These are phyloP conservation scores for Talaromyces borbonicus DNA, from an alignment of 495 filamentous ascomycete genomes.

Conservation along the genomic window DNA sequence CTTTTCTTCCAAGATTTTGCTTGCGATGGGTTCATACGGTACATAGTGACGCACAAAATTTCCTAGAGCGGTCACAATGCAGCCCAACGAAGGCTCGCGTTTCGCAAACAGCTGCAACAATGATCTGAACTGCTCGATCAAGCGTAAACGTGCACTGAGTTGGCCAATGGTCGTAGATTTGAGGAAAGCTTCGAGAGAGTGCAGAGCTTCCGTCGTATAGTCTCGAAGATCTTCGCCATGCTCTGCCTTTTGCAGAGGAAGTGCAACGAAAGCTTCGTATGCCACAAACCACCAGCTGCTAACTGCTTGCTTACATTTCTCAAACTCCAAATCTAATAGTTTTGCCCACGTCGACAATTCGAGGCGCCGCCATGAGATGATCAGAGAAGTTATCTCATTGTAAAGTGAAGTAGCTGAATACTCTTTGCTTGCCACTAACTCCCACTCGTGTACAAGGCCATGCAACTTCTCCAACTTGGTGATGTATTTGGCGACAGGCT, in stretches of 20 bases:
- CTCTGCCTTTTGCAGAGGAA: constrained; percentile 53
- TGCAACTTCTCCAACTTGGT: constrained; percentile 79
- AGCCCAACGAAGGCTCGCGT: constrained; percentile 43
- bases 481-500: constrained; percentile 77
- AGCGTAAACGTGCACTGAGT: constrained; percentile 56
- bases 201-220: constrained; percentile 58
- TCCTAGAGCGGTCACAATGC: constrained; percentile 47
- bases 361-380: constrained; percentile 79
- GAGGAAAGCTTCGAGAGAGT: constrained; percentile 67
- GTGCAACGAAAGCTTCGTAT: constrained; percentile 76
- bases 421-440: constrained; percentile 72
- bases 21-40: constrained; percentile 54
- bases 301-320: constrained; percentile 63
- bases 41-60: constrained; percentile 70
- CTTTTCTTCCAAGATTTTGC: constrained; percentile 51
- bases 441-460: constrained; percentile 79
- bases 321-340: constrained; percentile 76
- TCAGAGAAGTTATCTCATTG: constrained; percentile 61
- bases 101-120: constrained; percentile 37
- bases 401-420: constrained; percentile 60
- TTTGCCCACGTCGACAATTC: constrained; percentile 88
- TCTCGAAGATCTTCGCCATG: constrained; percentile 43
- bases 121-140: constrained; percentile 60
- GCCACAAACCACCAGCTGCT: constrained; percentile 95
- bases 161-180: constrained; percentile 67